These are phyloP conservation scores for Suillus subluteus DNA, from an alignment of 768 basidiomycete species.

Conservation along the genomic window DNA sequence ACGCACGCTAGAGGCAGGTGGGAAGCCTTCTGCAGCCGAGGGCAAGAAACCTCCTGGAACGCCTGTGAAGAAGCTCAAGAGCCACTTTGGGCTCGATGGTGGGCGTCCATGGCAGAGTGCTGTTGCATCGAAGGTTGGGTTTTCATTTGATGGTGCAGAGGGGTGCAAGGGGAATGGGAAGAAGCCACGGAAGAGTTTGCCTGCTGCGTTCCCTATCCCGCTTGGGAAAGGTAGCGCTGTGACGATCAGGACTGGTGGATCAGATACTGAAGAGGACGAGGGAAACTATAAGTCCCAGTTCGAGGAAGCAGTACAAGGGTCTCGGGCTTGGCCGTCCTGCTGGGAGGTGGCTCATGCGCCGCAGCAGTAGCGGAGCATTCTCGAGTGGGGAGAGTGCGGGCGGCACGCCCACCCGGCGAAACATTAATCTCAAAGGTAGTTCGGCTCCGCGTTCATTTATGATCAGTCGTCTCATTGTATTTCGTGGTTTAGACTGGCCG, in stretches of 20 bases:
- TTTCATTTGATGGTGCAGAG: constrained; percentile 47
- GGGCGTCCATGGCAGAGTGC: constrained; percentile 84
- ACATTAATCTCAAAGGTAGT: constrained; percentile 44
- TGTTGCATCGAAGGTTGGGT: constrained; percentile 65
- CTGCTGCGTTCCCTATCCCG: constrained; percentile 64
- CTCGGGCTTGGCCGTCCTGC: constrained; percentile 68
- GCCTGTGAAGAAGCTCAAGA: constrained; percentile 77
- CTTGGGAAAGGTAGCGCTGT: constrained; percentile 36
- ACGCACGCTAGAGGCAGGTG: constrained; percentile 62
- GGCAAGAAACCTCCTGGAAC: constrained; percentile 76
- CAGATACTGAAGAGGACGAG: constrained; percentile 66
- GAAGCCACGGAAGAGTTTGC: constrained; percentile 67
- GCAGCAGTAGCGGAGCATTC: constrained; percentile 82
- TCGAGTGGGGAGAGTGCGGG: constrained; percentile 69
- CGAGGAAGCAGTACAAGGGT: constrained; percentile 58
- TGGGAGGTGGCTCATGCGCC: constrained; percentile 63
- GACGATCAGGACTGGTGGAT: constrained; percentile 41
- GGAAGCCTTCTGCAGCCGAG: constrained; percentile 47
- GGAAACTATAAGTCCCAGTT: constrained; percentile 64
- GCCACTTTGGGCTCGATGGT: constrained; percentile 50
- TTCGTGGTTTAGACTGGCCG: constrained; percentile 51
- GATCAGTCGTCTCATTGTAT: background rate
- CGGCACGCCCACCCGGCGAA: constrained; percentile 65
- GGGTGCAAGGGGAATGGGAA: constrained; percentile 42
- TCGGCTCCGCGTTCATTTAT: background rate